Conservation (phyloP, 2,329 filamentous ascomycete species). For the Neonectria faginata region DNA sequence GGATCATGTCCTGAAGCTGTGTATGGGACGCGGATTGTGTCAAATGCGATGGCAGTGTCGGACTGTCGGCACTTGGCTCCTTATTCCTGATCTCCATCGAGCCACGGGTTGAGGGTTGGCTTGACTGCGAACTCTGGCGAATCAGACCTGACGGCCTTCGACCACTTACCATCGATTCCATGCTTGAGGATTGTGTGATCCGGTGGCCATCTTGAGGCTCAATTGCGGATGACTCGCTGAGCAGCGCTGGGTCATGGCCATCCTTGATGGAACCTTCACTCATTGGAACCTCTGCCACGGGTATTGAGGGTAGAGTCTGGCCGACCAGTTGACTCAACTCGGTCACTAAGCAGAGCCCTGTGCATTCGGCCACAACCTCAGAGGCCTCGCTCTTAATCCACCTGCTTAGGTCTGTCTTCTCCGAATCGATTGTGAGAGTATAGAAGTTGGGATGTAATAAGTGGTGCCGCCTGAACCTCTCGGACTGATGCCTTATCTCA, state of each 20-base stretch:
- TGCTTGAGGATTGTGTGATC: conserved; percentile 64
- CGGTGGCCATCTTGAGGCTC: conserved; percentile 60
- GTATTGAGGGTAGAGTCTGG: conserved; percentile 39
- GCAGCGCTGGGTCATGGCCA: conserved; percentile 53
- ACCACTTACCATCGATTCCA: conserved; percentile 56
- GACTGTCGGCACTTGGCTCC: conserved; percentile 66
- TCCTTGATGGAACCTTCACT: conserved; percentile 50
- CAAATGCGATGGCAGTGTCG: conserved; percentile 68
- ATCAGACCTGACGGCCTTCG: conserved; percentile 53
- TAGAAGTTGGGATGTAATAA: conserved; percentile 88
- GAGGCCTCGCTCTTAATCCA: conserved; percentile 85
- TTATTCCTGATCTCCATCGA: conserved; percentile 48
- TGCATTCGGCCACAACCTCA: conserved; percentile 83
- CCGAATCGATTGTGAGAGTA: conserved; percentile 80
- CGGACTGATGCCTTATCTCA: conserved; percentile 80
- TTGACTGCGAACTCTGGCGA: conserved; percentile 62
- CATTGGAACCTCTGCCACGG: conserved; percentile 38
- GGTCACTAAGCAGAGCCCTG: conserved; percentile 68
- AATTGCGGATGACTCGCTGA: conserved; percentile 52
- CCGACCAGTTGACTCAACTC: conserved; percentile 44
- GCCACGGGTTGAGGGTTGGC: conserved; percentile 62
- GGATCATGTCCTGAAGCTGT: conserved; percentile 70
- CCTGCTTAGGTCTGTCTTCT: conserved; percentile 79
- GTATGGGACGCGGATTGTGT: conserved; percentile 62
- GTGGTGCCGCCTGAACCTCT: conserved; percentile 79